Conservation (phyloP, 768 basidiomycete genomes). For the Jaapia argillacea region DNA sequence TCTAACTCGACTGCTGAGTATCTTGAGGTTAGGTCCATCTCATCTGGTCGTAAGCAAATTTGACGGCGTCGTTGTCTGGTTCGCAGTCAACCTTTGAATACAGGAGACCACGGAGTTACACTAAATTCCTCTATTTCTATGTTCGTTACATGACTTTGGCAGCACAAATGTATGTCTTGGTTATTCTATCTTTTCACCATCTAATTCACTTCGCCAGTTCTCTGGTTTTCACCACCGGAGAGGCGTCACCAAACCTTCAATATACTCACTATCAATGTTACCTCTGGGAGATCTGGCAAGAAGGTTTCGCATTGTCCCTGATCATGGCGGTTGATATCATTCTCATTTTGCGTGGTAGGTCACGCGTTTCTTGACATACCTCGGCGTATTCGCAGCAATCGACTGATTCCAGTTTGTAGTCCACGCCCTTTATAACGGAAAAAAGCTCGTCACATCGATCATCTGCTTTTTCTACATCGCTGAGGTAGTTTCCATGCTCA, state of each 20-base stretch:
- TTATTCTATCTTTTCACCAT: neutral
- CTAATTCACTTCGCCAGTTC: conserved; percentile 18
- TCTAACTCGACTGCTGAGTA: neutral
- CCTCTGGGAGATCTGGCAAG: conserved; percentile 36
- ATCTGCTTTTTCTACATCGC: too few species aligned
- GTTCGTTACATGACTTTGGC: conserved; percentile 27
- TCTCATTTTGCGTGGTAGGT: conserved; percentile 28
- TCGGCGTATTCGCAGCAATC: too few species aligned
- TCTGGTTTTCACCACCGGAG: conserved; percentile 14
- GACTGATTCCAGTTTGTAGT: too few species aligned
- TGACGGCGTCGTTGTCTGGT: neutral
- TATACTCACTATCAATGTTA: conserved; percentile 31
- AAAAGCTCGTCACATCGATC: too few species aligned
- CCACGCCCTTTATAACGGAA: too few species aligned
- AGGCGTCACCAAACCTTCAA: too few species aligned
- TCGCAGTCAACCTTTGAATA: too few species aligned
- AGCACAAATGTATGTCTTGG: conserved; percentile 27
- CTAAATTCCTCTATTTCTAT: conserved; percentile 26
- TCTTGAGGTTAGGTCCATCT: neutral
- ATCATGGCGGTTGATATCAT: conserved; percentile 27
- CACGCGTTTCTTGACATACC: too few species aligned
- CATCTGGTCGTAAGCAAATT: neutral
- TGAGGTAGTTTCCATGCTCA: too few species aligned
- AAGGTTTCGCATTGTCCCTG: conserved; percentile 19
- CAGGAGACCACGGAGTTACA: neutral